phyloP scores from a whole-genome alignment of 2,329 filamentous ascomycete genomes.

The Chaetomium sp. region DNA sequence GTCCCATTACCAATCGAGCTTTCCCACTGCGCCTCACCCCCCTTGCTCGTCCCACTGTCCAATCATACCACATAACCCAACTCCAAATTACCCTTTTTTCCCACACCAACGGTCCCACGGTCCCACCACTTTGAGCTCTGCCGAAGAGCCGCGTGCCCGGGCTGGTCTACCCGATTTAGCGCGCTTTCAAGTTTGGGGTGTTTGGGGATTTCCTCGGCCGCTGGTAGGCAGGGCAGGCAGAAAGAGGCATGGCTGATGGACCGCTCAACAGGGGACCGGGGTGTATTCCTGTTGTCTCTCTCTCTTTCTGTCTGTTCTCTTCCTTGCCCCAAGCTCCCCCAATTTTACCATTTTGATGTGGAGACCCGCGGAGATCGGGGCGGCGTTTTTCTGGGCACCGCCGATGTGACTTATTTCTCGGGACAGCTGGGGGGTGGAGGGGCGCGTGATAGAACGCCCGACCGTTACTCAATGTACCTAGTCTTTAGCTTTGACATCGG shows the following conservation, averaged over 20 bases:
- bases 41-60: slow-evolving; percentile 6
- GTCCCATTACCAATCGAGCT: no score
- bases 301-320: slow-evolving; percentile 3
- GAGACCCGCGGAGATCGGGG: background rate
- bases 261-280: slow-evolving; percentile 5
- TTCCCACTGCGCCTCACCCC: slow-evolving; percentile 13
- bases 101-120: no score
- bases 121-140: no score
- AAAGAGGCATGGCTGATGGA: slow-evolving; percentile 9
- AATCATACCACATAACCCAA: slow-evolving; percentile 9
- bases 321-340: background rate
- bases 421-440: slow-evolving; percentile 6
- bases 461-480: background rate
- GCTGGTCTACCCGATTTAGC: slow-evolving; percentile 4
- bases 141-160: slow-evolving; percentile 11
- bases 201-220: no score
- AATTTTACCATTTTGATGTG: no score
- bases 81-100: background rate
- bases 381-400: background rate
- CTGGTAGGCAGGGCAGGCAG: no score
- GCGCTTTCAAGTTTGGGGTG: no score
- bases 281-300: background rate
- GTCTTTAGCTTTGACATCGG: no score
- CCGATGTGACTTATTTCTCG: slow-evolving; percentile 7
- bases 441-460: slow-evolving; percentile 11